Evolutionary conservation across 2,329 filamentous ascomycete genomes (phyloP), one percentile per base, ranked within the genome.

Genomic region (Fusarium decemcellulare): DNA sequence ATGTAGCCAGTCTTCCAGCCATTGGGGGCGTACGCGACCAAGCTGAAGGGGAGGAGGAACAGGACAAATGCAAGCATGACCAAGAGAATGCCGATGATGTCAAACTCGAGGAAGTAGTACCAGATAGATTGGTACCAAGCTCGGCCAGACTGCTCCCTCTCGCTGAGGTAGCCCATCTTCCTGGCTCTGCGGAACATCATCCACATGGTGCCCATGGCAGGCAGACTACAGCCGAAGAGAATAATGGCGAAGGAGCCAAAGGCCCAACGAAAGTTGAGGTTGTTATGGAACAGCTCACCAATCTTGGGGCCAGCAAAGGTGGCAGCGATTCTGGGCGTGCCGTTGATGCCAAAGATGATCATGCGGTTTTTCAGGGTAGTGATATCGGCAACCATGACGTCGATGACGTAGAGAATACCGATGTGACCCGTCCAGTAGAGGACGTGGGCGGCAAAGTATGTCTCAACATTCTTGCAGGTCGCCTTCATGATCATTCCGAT

Each of bases 231-330:
- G 15, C 84, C 82, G 8, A 50, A 32, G n/a, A 90, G 73, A 62
- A 92, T 87, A 73, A 92, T 89, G 60, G 84, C 82, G 77, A 90
- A 92, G 62, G 86, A 84, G 27, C 89, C 90, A 72, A 90, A 92
- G 0, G 80, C 81, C 82, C 82, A 84, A 36, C 81, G 77, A 72
- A 81, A 84, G 71, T 79, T 80, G 53, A 76, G 63, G 32, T 80
- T 55, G 4, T 71, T 64, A 61, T 79, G 79, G 72, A 83, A 83
- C 1, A 79, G 71, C 36, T 81, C 72, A 3, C 81, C 81, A 54
- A 83, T 81, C 65, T 70, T 74, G 29, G 81, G 81, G 4, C 83
- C 83, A 16, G 82, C 80, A 73, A 84, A 85, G 7, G 80, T 82
- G n/a, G 79, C 84, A 29, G 79, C 78, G 57, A 87, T 81, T 40